Base-by-base conservation (phyloP, 2,329 filamentous ascomycete genomes). In the Drechmeria coniospora region DNA sequence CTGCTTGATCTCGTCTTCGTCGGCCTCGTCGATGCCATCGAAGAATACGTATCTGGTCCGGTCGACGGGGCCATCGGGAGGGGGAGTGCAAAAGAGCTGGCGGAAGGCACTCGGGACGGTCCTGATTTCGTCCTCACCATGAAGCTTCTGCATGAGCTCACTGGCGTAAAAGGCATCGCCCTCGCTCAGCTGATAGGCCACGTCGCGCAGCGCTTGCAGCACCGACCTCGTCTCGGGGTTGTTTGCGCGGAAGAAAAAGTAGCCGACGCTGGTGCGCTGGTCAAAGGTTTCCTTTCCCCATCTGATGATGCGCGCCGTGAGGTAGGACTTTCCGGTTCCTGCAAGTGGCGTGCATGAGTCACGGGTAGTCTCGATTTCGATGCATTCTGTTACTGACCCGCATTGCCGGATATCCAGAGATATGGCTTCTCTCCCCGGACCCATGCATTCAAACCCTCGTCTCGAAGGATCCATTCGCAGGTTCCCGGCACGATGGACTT, bases 161-260 rank as follows among this genome's bases (percentile, higher is more conserved):
- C 57, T 61, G 23, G 48, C 51, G 35, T 62, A 65, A 16, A 50
- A 51, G 0, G 55, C 50, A 27, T 65, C 59, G 25, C 51, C 52
- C 30, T 61, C 51, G 31, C 54, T 57, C 18, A 64, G 46, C 32
- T 65, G 60, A 32, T 57, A 61, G 0, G 61, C 59, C 8, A 64
- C 36, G 20, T 62, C 57, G 0, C 57, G 47, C 5, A 65, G 44
- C 1, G 57, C 59, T 29, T 60, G 56, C 8, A 56, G 47, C 6
- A 62, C 48, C 4, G 56, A 61, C 23, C 57, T 43, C 0, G 58
- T 60, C 20, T 59, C 49, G 1, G 59, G 56, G 29, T 59, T 57
- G 32, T 59, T 58, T 28, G 60, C 54, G 15, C 58, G 53, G 40
- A 63, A 63, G 40, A 60, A 65, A 30, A 62, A 62, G 40, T 61